Evolutionary conservation across 768 basidiomycete genomes (phyloP).

Genomic region (Boletus sp.): DNA sequence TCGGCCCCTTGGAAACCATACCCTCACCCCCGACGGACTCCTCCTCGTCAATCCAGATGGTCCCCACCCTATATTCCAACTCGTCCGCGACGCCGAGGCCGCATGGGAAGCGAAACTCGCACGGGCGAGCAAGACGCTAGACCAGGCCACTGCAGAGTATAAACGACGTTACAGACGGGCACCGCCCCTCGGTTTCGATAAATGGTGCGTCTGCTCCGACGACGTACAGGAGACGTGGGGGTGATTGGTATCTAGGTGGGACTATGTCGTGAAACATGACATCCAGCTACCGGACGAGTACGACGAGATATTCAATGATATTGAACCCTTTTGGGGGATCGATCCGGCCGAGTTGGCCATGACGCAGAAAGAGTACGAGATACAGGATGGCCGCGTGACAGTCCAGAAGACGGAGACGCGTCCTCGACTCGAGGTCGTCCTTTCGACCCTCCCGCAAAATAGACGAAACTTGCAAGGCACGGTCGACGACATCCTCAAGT

Average conservation of each 20-base stretch:
- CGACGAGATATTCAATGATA: slow-evolving; percentile 40
- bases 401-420: slow-evolving; percentile 19
- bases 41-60: slow-evolving; percentile 35
- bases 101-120: slow-evolving; percentile 36
- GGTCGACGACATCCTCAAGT: slow-evolving; percentile 15
- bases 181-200: slow-evolving; percentile 42
- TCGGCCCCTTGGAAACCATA: slow-evolving; percentile 16
- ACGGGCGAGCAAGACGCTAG: slow-evolving; percentile 36
- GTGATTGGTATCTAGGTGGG: slow-evolving; percentile 28
- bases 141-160: slow-evolving; percentile 39
- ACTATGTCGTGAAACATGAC: slow-evolving; percentile 37
- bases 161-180: slow-evolving; percentile 30
- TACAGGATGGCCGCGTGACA: slow-evolving; percentile 10
- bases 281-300: slow-evolving; percentile 46
- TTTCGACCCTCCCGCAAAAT: slow-evolving; percentile 3
- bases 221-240: slow-evolving; percentile 2
- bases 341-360: slow-evolving; percentile 25
- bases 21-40: slow-evolving; percentile 27
- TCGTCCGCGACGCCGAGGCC: slow-evolving; percentile 36
- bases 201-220: slow-evolving; percentile 32
- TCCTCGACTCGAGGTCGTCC: slow-evolving; percentile 13
- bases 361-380: slow-evolving; percentile 23
- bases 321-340: slow-evolving; percentile 38
- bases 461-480: background rate
- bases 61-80: slow-evolving; percentile 42